phyloP scores from a whole-genome alignment of 2,329 filamentous ascomycete genomes.

The Arthrobotrys entomopaga region DNA sequence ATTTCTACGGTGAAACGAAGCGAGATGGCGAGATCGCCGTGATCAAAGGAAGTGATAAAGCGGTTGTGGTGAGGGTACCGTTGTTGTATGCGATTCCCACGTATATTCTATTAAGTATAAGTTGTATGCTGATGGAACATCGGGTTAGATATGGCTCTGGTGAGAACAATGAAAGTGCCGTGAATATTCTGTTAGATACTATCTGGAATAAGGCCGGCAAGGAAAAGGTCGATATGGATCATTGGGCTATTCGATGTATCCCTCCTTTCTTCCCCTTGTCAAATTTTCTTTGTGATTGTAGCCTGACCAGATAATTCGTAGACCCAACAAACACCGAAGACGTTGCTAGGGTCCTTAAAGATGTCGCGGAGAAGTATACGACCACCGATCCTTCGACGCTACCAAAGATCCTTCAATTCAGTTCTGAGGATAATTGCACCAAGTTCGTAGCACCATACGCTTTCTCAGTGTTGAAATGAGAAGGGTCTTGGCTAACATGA shows the following conservation, averaged over 20 bases:
- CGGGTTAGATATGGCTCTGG: slow-evolving; percentile 73
- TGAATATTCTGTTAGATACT: slow-evolving; percentile 81
- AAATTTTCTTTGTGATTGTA: not conserved
- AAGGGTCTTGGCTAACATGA: slow-evolving; percentile 8
- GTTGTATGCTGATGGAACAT: not conserved
- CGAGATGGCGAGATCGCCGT: slow-evolving; percentile 77
- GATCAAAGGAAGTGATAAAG: slow-evolving; percentile 72
- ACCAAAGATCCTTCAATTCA: slow-evolving; percentile 82
- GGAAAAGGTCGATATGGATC: slow-evolving; percentile 78
- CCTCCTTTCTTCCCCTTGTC: slow-evolving; percentile 63
- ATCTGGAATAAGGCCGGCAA: slow-evolving; percentile 77
- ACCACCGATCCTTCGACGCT: slow-evolving; percentile 66
- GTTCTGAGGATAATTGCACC: slow-evolving; percentile 84
- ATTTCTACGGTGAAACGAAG: slow-evolving; percentile 81
- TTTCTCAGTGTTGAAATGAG: not conserved
- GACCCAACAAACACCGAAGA: slow-evolving; percentile 78
- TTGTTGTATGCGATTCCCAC: slow-evolving; percentile 66
- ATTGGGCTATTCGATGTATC: slow-evolving; percentile 79
- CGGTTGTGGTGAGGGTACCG: slow-evolving; percentile 77
- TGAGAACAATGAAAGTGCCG: slow-evolving; percentile 77
- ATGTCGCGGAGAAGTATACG: slow-evolving; percentile 58
- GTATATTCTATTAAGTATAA: not conserved
- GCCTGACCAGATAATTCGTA: not conserved
- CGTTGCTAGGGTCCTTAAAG: slow-evolving; percentile 73
- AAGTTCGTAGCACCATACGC: slow-evolving; percentile 65